Evolutionary conservation across 2,329 filamentous ascomycete species (phyloP).

Genomic region (Cordyceps javanica): DNA sequence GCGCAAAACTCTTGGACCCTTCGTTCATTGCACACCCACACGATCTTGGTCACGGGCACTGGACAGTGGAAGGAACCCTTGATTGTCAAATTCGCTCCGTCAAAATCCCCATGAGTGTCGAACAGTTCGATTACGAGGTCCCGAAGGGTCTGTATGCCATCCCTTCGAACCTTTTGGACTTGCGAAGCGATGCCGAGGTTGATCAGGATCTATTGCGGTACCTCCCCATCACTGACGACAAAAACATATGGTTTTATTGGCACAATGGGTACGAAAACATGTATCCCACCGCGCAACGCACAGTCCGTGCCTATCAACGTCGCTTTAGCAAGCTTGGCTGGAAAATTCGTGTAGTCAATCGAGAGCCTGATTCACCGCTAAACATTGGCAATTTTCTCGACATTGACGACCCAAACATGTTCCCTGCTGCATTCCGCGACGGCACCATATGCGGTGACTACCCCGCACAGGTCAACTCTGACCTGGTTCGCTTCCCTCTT

Average conservation of each 20-base stretch:
- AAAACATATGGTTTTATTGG: conserved; percentile 57
- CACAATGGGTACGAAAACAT: conserved; percentile 42
- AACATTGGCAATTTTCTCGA: conserved; percentile 46
- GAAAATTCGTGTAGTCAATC: conserved; percentile 46
- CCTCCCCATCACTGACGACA: conserved; percentile 33
- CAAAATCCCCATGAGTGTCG: neutral
- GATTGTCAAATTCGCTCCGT: neutral
- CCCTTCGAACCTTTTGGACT: conserved; percentile 34
- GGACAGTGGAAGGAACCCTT: too few species aligned
- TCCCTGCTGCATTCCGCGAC: conserved; percentile 45
- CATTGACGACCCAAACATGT: conserved; percentile 32
- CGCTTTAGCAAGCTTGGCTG: conserved; percentile 46
- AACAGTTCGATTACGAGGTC: neutral
- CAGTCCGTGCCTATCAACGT: conserved; percentile 47
- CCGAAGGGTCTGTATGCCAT: conserved; percentile 34
- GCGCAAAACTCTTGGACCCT: too few species aligned
- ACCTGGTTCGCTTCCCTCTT: conserved; percentile 51
- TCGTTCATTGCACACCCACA: too few species aligned
- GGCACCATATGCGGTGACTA: conserved; percentile 43
- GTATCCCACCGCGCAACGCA: conserved; percentile 47
- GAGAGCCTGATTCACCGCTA: conserved; percentile 34
- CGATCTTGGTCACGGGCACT: too few species aligned
- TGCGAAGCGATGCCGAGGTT: conserved; percentile 39
- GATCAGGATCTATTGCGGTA: conserved; percentile 37
- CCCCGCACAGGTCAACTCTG: conserved; percentile 48